Evolutionary conservation across 352 stramenopile genomes (phyloP).

Genomic region (Stephanocyclus meneghinianus): DNA sequence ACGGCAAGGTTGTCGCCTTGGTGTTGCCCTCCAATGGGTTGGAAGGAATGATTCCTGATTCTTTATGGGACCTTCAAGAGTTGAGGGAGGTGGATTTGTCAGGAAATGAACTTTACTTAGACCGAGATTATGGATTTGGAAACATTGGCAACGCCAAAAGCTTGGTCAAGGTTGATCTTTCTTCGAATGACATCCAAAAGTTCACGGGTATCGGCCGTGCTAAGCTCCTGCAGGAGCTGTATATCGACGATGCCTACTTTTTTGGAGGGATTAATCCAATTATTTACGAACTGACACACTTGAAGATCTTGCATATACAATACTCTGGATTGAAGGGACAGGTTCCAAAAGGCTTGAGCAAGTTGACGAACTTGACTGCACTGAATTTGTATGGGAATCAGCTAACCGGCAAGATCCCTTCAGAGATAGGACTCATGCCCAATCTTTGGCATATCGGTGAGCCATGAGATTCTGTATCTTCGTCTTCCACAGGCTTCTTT

Average conservation of each 20-base stretch:
- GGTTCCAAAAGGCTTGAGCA: constrained; percentile 46
- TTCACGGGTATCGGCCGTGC: constrained; percentile 54
- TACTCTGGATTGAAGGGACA: constrained; percentile 58
- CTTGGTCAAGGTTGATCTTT: constrained; percentile 54
- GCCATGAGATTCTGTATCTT: neutral
- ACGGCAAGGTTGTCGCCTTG: constrained; percentile 32
- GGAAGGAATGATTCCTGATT: constrained; percentile 52
- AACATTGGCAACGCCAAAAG: constrained; percentile 53
- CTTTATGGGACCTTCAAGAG: constrained; percentile 43
- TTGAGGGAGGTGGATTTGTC: constrained; percentile 55
- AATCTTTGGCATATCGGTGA: constrained; percentile 62
- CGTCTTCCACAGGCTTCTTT: neutral
- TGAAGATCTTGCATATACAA: constrained; percentile 55
- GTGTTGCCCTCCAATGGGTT: constrained; percentile 44
- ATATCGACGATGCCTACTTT: constrained; percentile 58
- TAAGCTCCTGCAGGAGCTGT: constrained; percentile 40
- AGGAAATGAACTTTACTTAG: constrained; percentile 57
- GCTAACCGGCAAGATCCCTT: constrained; percentile 54
- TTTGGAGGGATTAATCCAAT: constrained; percentile 46
- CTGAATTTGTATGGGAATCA: constrained; percentile 36
- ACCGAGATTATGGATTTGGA: constrained; percentile 55
- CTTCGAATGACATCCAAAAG: constrained; percentile 60
- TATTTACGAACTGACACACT: constrained; percentile 47
- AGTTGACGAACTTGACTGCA: constrained; percentile 38
- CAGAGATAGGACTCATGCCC: constrained; percentile 56